Conservation (phyloP, 1,139 yeast species). For the Yamadazyma sp. region DNA sequence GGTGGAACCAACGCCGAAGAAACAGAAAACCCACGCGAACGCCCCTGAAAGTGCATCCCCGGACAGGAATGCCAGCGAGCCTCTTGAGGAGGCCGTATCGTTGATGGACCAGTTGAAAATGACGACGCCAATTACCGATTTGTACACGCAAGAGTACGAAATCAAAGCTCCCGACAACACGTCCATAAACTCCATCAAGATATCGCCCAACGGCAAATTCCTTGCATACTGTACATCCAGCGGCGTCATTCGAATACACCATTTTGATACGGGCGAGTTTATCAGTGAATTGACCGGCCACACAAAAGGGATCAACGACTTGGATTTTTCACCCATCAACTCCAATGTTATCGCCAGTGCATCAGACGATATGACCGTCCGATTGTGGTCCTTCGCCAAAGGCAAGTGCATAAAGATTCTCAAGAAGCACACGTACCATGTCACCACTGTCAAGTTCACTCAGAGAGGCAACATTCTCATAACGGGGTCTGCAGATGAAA, state of each 20-base stretch:
- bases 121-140: constrained; percentile 3
- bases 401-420: constrained; percentile 59
- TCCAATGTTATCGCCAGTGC: constrained; percentile 76
- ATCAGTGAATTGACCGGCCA: constrained; percentile 58
- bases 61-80: too few relatives aligned
- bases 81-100: too few relatives aligned
- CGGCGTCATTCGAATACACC: constrained; percentile 28
- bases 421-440: constrained; percentile 84
- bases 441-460: constrained; percentile 70
- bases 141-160: constrained; percentile 8
- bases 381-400: constrained; percentile 64
- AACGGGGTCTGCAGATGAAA: constrained; percentile 89
- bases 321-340: constrained; percentile 73
- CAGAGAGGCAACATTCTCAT: constrained; percentile 75
- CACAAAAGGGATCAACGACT: constrained; percentile 64
- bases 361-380: constrained; percentile 76
- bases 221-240: constrained; percentile 58
- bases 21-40: constrained; percentile 4
- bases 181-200: constrained; percentile 31
- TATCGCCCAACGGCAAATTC: constrained; percentile 63
- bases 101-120: constrained; percentile 3
- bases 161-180: constrained; percentile 2
- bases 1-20: constrained; percentile 8
- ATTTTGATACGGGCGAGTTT: constrained; percentile 18
- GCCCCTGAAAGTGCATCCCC: too few relatives aligned